Base-by-base conservation (phyloP, 2,329 filamentous ascomycete species). In the Aspergillus sp. region DNA sequence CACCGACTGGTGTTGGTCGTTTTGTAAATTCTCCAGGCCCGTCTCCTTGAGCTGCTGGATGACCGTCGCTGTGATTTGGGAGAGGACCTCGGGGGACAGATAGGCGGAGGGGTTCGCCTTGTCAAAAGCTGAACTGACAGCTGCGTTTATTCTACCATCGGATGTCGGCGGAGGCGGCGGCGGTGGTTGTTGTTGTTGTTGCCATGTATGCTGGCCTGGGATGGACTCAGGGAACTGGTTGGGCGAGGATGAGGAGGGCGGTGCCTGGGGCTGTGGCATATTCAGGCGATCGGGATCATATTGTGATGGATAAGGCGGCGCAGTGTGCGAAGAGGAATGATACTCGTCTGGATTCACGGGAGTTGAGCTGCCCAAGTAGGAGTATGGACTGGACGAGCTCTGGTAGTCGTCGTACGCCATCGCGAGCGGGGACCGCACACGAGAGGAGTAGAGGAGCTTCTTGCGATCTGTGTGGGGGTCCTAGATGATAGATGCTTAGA, bases 41-140 rank as follows among this genome's bases (percentile, higher is more conserved):
- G 75, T 70, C 38, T 70, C 73, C 60, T 79, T 82, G 58, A 84
- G 73, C 52, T 85, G 80, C 65, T 82, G 81, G 45, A 83, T 80
- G 22, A 83, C 78, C 51, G 74, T 79, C 50, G 79, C 78, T 1
- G 81, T 84, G 58, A 86, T 82, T 55, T 83, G 79, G 45, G 81
- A 79, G 47, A 87, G 77, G 19, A 87, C 72, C 7, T 83, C 80
- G 2, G 83, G 83, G 47, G 84, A 79, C 11, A 87, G 70, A 36
- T 78, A 75, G 52, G 73, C 74, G 8, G 76, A 71, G 8, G 75
- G 68, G 38, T 79, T 73, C 10, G 77, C 73, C 47, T 76, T 76
- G 59, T 80, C 73, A 54, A 83, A 81, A 9, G 81, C 81, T 56
- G 78, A 77, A 59, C 75, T 78, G 58, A 84, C 79, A 32, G 81